Base-by-base conservation (phyloP, 2,329 filamentous ascomycete genomes). In the Curvularia eragrostidis region DNA sequence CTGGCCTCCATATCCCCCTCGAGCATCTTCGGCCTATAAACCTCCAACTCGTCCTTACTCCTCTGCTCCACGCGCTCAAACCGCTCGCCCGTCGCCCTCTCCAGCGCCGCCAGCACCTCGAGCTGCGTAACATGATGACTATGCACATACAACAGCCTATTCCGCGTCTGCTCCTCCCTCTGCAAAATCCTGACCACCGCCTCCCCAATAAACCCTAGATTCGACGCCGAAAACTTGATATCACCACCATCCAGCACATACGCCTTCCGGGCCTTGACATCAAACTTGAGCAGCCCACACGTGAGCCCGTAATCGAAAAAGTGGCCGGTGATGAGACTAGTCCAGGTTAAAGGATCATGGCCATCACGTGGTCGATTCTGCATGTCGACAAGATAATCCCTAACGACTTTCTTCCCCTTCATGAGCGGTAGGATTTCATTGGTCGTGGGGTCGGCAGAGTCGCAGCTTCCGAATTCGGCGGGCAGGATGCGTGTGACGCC, bases 281-380 rank as follows among this genome's bases (percentile, higher is more conserved):
- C 80, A 55, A 87, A 82, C 42, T 84, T 84, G 6, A 87, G 69
- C 48, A 85, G 78, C 0, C 81, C 79, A 18, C 70, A 70, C 1
- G 66, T 70, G 13, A 88, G 77, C 3, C 81, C 81, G 81, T 82
- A 85, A 66, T 89, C 87, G 68, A 89, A 87, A 72, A 89, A 86
- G 21, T 84, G 78, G 3, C 86, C 85, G 8, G 79, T 84, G 3
- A 85, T 81, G 13, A 90, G 70, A 2, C 79, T 83, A 1, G 87
- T 89, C 87, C 87, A 90, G 2, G 79, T 82, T 62, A 89, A 79
- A 21, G 62, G 69, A 1, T 54, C 66, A 52, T 34, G 77, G 70
- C 43, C 78, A 69, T 43, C 78, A 65, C 61, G 75, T 75, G 62
- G 80, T 13, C 76, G 70, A 48, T 80, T 56, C 26, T 65, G 75